phyloP scores from a whole-genome alignment of 495 filamentous ascomycete species.

The Cercophora scortea region DNA sequence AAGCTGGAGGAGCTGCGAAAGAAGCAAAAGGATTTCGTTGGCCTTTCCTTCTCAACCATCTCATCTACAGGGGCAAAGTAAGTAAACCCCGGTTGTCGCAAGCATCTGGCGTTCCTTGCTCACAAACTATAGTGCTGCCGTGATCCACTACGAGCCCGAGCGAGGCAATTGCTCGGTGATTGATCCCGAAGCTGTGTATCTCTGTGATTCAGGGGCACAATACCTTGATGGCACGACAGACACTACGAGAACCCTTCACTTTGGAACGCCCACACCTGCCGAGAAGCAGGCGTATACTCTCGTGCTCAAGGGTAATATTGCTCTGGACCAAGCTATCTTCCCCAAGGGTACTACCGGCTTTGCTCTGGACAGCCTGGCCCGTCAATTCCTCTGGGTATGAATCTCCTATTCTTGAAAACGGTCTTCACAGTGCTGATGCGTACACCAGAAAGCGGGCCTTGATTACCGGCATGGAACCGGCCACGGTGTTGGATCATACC shows the following conservation, averaged over 20 bases:
- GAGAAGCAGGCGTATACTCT: slow-evolving; percentile 92
- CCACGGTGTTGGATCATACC: slow-evolving; percentile 85
- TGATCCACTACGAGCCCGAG: slow-evolving; percentile 97
- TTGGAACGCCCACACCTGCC: slow-evolving; percentile 74
- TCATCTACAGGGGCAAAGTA: slow-evolving; percentile 87
- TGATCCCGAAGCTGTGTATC: slow-evolving; percentile 81
- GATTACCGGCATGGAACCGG: slow-evolving; percentile 97
- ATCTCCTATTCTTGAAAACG: not conserved
- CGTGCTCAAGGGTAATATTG: slow-evolving; percentile 94
- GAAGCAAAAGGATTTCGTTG: slow-evolving; percentile 76
- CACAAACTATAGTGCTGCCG: slow-evolving; percentile 52
- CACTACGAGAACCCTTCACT: slow-evolving; percentile 89
- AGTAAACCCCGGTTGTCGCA: slow-evolving; percentile 7
- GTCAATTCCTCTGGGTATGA: slow-evolving; percentile 79
- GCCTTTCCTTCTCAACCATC: slow-evolving; percentile 92
- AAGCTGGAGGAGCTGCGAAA: slow-evolving; percentile 78
- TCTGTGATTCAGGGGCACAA: slow-evolving; percentile 95
- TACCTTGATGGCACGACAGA: slow-evolving; percentile 96
- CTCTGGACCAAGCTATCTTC: slow-evolving; percentile 78
- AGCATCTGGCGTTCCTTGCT: not conserved
- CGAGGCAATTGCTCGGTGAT: slow-evolving; percentile 72
- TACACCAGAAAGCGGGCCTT: slow-evolving; percentile 59
- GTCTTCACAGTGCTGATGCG: slow-evolving; percentile 7
- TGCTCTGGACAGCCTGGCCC: slow-evolving; percentile 79
- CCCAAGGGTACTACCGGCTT: slow-evolving; percentile 93